A percentile compares a stretch with the other conserved stretches of the same genome.
phyloP scores from a whole-genome alignment of 257 asterid genomes.

The Salvia hispanica region DNA sequence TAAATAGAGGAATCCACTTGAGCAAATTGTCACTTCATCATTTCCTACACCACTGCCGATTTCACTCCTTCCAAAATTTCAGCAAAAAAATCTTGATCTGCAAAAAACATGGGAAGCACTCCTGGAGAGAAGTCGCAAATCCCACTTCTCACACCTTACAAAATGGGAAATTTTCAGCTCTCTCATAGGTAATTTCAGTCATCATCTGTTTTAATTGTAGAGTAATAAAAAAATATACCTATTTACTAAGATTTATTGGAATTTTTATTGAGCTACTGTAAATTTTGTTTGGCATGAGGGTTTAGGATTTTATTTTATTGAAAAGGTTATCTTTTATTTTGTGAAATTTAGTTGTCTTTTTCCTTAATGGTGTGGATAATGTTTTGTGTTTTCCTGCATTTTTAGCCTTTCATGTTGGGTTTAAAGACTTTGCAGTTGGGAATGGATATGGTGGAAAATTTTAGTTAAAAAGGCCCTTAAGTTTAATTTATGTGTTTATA shows the following conservation, averaged over 20 bases:
- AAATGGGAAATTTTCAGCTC: slow-evolving; percentile 50
- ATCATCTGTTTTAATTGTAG: too few species aligned
- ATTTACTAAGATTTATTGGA: too few species aligned
- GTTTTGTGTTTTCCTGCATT: neutral
- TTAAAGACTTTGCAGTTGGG: neutral
- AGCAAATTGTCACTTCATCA: neutral
- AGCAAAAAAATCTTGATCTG: neutral
- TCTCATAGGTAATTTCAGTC: slow-evolving; percentile 49
- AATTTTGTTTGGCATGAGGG: neutral
- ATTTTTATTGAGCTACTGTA: neutral
- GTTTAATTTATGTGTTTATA: too few species aligned
- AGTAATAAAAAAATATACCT: too few species aligned
- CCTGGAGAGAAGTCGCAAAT: slow-evolving; percentile 35
- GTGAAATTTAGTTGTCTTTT: neutral
- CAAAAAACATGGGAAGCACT: slow-evolving; percentile 39
- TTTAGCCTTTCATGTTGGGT: too few species aligned
- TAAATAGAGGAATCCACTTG: neutral
- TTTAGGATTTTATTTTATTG: neutral
- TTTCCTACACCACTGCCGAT: neutral
- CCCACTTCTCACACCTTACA: slow-evolving; percentile 54
- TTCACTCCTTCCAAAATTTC: neutral
- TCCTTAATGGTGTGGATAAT: neutral
- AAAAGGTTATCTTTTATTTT: neutral
- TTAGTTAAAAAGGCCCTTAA: too few species aligned
- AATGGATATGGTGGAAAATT: neutral